Conservation (phyloP, 2,329 filamentous ascomycete species). For the Colletotrichum plurivorum region DNA sequence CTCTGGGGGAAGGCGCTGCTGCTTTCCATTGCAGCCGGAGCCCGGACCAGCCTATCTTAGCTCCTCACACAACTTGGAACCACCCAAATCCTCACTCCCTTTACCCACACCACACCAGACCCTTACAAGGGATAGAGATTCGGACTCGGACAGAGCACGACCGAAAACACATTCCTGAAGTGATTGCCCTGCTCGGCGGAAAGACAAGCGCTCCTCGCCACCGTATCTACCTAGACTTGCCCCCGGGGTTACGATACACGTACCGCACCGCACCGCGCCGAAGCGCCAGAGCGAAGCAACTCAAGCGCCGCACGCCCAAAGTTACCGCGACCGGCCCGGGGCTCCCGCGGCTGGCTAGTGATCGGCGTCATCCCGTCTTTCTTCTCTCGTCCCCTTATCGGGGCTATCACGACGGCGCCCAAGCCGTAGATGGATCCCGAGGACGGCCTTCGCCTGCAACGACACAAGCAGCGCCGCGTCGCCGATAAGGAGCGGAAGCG, state of each 20-base stretch:
- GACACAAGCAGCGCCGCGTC: slow-evolving; percentile 43
- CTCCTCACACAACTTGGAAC: slow-evolving; percentile 29
- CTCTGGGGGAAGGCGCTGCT: slow-evolving; percentile 16
- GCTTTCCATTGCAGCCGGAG: slow-evolving; percentile 5
- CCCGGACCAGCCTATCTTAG: slow-evolving; percentile 27
- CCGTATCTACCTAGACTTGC: not conserved
- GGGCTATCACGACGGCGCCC: not conserved
- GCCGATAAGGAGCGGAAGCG: slow-evolving; percentile 47
- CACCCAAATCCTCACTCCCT: slow-evolving; percentile 5
- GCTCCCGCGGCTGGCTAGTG: slow-evolving; percentile 15
- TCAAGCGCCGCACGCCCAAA: not conserved
- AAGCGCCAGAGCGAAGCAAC: no score
- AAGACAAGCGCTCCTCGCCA: not conserved
- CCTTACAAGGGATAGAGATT: slow-evolving; percentile 21
- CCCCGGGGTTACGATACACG: no score
- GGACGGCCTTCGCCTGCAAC: slow-evolving; percentile 40
- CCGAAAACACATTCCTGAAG: no score
- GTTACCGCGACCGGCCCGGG: slow-evolving; percentile 35
- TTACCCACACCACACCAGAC: slow-evolving; percentile 35
- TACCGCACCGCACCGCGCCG: no score
- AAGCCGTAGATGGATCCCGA: slow-evolving; percentile 37
- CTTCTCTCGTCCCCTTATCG: slow-evolving; percentile 25
- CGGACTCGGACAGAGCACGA: not conserved
- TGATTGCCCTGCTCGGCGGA: not conserved
- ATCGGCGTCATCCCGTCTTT: slow-evolving; percentile 23